Conservation (phyloP, 306 rosid genomes). For the Gleditsia sinensis region DNA sequence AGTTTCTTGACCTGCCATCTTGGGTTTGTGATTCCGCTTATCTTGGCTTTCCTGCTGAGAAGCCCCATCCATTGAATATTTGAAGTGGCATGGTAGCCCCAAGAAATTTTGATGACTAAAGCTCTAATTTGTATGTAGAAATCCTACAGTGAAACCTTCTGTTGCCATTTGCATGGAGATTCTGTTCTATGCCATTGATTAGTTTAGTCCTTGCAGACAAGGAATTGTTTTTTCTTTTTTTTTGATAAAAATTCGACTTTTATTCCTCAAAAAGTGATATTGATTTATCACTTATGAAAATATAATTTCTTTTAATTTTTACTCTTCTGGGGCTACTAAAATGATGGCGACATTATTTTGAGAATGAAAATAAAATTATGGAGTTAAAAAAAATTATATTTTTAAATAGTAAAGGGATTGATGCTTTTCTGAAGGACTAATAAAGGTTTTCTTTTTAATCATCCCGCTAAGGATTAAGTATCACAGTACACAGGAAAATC, state of each 20-base stretch:
- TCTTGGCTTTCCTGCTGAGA: neutral
- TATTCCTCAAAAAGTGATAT: too few relatives aligned
- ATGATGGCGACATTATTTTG: too few relatives aligned
- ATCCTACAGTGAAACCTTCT: neutral
- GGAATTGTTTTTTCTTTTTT: neutral
- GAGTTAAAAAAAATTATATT: too few relatives aligned
- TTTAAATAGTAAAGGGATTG: too few relatives aligned
- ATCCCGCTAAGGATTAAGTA: too few relatives aligned
- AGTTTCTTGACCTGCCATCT: slow-evolving; percentile 1
- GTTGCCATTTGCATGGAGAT: slow-evolving; percentile 2
- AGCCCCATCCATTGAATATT: neutral
- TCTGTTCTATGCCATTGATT: neutral
- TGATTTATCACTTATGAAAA: too few relatives aligned
- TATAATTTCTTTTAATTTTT: too few relatives aligned
- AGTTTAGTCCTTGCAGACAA: neutral
- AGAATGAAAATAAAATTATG: too few relatives aligned
- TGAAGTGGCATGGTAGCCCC: slow-evolving; percentile 11
- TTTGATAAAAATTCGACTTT: neutral
- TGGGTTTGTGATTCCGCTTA: neutral
- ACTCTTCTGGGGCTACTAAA: too few relatives aligned
- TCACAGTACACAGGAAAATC: too few relatives aligned
- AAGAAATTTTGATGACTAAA: slow-evolving; percentile 14
- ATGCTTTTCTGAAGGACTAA: too few relatives aligned
- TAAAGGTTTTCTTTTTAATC: too few relatives aligned
- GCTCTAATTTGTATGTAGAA: slow-evolving; percentile 14